phyloP scores from a whole-genome alignment of 148 eudicot genomes.

The Silene uniflora region DNA sequence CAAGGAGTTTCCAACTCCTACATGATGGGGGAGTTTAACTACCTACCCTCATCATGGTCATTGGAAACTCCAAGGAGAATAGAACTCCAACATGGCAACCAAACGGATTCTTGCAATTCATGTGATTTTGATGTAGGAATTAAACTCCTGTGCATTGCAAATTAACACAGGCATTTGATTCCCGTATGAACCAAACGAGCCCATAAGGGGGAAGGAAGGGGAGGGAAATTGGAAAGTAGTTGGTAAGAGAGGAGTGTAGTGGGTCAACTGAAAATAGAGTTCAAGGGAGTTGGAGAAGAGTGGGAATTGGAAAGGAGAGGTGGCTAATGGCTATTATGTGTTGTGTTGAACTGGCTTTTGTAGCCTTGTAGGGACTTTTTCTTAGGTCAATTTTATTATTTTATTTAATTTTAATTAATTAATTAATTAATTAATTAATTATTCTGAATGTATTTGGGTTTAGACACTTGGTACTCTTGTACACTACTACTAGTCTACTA shows the following conservation, averaged over 20 bases:
- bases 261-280: slow-evolving; percentile 1
- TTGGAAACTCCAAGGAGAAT: too few relatives aligned
- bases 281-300: not conserved
- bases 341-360: not conserved
- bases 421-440: too few relatives aligned
- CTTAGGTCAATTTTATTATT: not conserved
- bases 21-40: too few relatives aligned
- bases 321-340: not conserved
- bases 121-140: too few relatives aligned
- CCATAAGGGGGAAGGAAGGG: not conserved
- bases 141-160: too few relatives aligned
- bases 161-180: too few relatives aligned
- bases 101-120: too few relatives aligned
- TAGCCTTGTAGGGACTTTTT: not conserved
- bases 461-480: not conserved
- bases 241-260: slow-evolving; percentile 1
- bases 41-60: too few relatives aligned
- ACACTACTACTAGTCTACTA: not conserved
- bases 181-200: too few relatives aligned
- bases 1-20: too few relatives aligned
- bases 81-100: too few relatives aligned
- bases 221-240: not conserved
- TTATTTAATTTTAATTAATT: too few relatives aligned
- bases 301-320: not conserved
- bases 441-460: not conserved